Evolutionary conservation across 257 asterid genomes (phyloP).

Genomic region (Capsicum rhomboideum): DNA sequence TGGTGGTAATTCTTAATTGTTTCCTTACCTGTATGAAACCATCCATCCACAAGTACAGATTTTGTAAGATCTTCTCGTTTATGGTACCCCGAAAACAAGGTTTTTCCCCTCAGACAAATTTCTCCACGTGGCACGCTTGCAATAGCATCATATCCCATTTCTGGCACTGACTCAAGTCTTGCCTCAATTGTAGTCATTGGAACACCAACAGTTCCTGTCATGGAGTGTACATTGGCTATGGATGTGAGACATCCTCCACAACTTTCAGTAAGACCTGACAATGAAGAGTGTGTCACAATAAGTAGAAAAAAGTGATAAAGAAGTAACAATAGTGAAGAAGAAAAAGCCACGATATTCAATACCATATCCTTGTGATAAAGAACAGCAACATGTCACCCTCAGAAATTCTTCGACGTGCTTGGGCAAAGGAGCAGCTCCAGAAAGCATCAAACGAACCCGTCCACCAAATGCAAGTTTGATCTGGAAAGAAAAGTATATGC

Average conservation of each 20-base stretch:
- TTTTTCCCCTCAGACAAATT: slow-evolving; percentile 75
- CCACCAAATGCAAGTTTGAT: slow-evolving; percentile 91
- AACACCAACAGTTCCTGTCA: slow-evolving; percentile 86
- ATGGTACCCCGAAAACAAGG: slow-evolving; percentile 77
- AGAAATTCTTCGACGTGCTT: slow-evolving; percentile 83
- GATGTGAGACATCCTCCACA: slow-evolving; percentile 85
- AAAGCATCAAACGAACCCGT: slow-evolving; percentile 73
- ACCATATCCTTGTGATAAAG: slow-evolving; percentile 91
- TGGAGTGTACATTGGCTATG: slow-evolving; percentile 54
- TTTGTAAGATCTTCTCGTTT: slow-evolving; percentile 78
- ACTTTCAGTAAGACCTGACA: slow-evolving; percentile 76
- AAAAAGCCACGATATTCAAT: not conserved
- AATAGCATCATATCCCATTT: slow-evolving; percentile 88
- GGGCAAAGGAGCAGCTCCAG: slow-evolving; percentile 97
- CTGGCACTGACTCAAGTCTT: slow-evolving; percentile 88
- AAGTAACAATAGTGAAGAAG: not conserved
- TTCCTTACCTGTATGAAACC: slow-evolving; percentile 86
- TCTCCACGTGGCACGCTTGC: slow-evolving; percentile 72
- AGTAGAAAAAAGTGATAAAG: not conserved
- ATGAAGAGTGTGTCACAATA: not conserved
- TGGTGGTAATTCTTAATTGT: not conserved
- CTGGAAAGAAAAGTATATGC: slow-evolving; percentile 16
- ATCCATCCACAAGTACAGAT: slow-evolving; percentile 66
- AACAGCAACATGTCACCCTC: slow-evolving; percentile 78
- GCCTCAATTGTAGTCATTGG: slow-evolving; percentile 87